Evolutionary conservation across 441 rosid species (phyloP), one percentile per base, ranked within the genome.

Genomic region (Kokia cookei): DNA sequence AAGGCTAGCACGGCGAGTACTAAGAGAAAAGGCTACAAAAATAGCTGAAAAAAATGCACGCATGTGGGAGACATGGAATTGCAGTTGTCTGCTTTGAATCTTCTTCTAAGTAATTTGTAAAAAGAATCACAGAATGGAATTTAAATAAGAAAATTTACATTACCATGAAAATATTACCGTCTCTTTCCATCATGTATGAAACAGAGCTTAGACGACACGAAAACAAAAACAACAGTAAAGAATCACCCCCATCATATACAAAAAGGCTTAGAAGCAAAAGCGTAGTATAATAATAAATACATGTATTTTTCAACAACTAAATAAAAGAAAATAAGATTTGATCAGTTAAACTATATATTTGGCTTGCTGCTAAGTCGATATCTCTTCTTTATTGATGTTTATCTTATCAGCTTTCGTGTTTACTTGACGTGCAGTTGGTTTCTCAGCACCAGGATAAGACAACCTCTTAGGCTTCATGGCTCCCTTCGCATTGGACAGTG

Each of bases 381-480:
- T 60, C 71, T 79, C 72, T 68, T 67, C 76, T 27, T 66, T 81
- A 76, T 45, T 58, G 7, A 22, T 12, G 14, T 68, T 77, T 17
- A 75, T 74, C 80, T 76, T 84, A 65, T 73, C 76, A 59, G 82
- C 53, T 69, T 74, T 76, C 65, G 11, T 62, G 40, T 57, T 75
- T 57, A 51, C 75, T 68, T 72, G 82, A 78, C 13, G 81, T 8
- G 29, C 55, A 54, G 73, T 69, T 35, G 77, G 82, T 70, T 86
- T 89, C 61, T 80, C 87, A 12, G 86, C 88, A 62, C 82, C 84
- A 0, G 96, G 96, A 76, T 77, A 93, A 63, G 96, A 85, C 76
- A 94, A 71, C 79, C 97, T 89, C 75, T 96, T 78, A 6, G 89
- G 82, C 73, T 76, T 89, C 29, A 75, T 61, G 3, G 80, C 54